Base-by-base conservation (phyloP, 2,329 filamentous ascomycete species). In the Trichoderma sp. region DNA sequence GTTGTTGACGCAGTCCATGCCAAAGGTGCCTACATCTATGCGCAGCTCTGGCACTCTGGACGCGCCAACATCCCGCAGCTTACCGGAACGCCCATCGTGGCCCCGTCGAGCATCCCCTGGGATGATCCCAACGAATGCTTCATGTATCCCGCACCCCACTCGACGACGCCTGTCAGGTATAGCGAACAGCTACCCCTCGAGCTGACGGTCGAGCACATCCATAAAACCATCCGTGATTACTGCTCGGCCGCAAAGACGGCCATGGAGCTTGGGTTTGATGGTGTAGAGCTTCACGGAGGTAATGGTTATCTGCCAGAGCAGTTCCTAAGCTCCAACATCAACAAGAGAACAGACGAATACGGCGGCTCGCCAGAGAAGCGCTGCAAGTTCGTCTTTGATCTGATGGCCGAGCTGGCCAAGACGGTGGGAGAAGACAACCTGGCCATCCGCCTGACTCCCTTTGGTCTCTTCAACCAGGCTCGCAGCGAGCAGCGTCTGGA, bases 1-100 rank as follows among this genome's bases (percentile, higher is more conserved):
- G 81, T 92, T 32, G 88, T 87, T 2, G 85, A 88, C 62, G 87
- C 85, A 1, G 89, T 92, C 1, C 91, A 92, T 79, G 83, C 83
- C 32, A 87, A 88, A 74, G 88, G 88, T 55, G 85, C 84, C 50
- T 87, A 84, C 76, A 88, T 91, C 73, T 91, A 86, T 78, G 78
- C 85, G n/a, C 91, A 92, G 78, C 82, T 92, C 0, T 92, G 82
- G 82, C 78, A 80, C 13, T 79, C 82, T 0, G 83, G 83, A 0
- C 82, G 83, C 0, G 77, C 77, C 26, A 82, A 81, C 4, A 73
- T 86, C 75, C 73, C 79, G 0, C 80, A 81, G 1, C 71, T 80
- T 39, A 80, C 80, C 0, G 84, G 82, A 4, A 78, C 78, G 6
- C 76, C 77, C 4, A 79, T 82, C 26, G 75, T 82, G 28, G 79